Conservation (phyloP, 2,329 filamentous ascomycete species). For the Xylariaceae sp. region DNA sequence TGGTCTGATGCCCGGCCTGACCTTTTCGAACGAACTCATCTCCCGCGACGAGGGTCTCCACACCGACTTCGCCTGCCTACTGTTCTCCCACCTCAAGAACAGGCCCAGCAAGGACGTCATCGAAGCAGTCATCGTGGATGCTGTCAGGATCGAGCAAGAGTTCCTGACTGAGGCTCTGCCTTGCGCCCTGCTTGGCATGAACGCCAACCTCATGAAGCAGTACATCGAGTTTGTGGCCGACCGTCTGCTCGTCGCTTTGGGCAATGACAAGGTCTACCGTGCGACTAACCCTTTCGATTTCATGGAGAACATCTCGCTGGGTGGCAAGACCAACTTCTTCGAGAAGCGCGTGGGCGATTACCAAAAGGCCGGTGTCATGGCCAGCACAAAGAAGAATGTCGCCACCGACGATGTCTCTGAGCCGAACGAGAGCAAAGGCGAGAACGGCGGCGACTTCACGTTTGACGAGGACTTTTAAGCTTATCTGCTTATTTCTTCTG, state of each 20-base stretch:
- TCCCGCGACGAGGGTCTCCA: slow-evolving; percentile 98
- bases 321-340: slow-evolving; percentile 99
- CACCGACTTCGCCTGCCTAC: slow-evolving; percentile 96
- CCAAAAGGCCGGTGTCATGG: slow-evolving; percentile 99
- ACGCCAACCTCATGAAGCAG: slow-evolving; percentile 94
- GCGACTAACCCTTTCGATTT: slow-evolving; percentile 97
- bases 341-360: slow-evolving; percentile 99
- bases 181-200: slow-evolving; percentile 93
- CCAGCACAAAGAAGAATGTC: slow-evolving; percentile 70
- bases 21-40: slow-evolving; percentile 99
- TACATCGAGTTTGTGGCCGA: slow-evolving; percentile 99
- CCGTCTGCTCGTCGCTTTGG: slow-evolving; percentile 85
- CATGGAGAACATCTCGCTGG: slow-evolving; percentile 99
- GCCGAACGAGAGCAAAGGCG: slow-evolving; percentile 48
- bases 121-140: slow-evolving; percentile 85
- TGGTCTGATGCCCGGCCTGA: slow-evolving; percentile 95
- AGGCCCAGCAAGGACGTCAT: slow-evolving; percentile 80
- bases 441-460: slow-evolving; percentile 73
- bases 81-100: slow-evolving; percentile 96
- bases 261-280: slow-evolving; percentile 92
- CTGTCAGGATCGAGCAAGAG: slow-evolving; percentile 92
- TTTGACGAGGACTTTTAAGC: slow-evolving; percentile 97
- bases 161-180: slow-evolving; percentile 96
- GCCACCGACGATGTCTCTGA: slow-evolving; percentile 40
- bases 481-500: slow-evolving; percentile 20